phyloP scores from a whole-genome alignment of 2,329 filamentous ascomycete genomes.

The Trichophyton simii region DNA sequence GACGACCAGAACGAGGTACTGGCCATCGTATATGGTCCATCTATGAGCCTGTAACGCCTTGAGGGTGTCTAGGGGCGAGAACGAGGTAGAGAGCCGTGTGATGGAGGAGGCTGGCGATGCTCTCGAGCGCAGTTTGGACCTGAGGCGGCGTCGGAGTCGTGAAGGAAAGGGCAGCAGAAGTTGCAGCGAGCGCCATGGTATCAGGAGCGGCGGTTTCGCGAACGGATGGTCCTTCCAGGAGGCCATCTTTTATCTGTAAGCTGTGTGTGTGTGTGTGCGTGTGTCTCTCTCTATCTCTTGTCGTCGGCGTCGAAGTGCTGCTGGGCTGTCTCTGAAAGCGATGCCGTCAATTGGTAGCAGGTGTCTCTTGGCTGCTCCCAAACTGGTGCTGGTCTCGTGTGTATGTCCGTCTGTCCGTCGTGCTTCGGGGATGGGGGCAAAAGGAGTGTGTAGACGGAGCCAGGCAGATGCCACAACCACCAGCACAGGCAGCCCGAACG shows the following conservation, averaged over 20 bases:
- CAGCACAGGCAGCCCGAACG: conserved; percentile 7
- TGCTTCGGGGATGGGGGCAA: background rate
- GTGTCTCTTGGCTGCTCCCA: background rate
- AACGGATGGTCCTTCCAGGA: conserved; percentile 38
- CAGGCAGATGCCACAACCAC: conserved; percentile 11
- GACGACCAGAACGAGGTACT: conserved; percentile 64
- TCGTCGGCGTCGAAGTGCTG: background rate
- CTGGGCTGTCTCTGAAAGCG: no score
- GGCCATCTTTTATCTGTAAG: conserved; percentile 18
- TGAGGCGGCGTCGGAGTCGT: conserved; percentile 52
- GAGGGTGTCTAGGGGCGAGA: conserved; percentile 66
- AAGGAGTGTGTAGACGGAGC: background rate
- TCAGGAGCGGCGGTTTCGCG: conserved; percentile 34
- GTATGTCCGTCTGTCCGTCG: no score
- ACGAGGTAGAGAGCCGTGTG: conserved; percentile 65
- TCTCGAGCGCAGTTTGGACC: conserved; percentile 55
- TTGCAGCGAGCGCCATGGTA: conserved; percentile 40
- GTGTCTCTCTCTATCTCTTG: background rate
- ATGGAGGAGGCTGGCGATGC: conserved; percentile 59
- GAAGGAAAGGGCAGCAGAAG: conserved; percentile 42
- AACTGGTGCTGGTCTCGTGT: background rate
- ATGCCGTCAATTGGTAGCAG: background rate
- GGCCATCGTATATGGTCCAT: conserved; percentile 72
- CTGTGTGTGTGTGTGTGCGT: no score
- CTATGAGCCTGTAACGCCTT: conserved; percentile 61